Evolutionary conservation across 2,329 filamentous ascomycete species (phyloP).

Genomic region (Nemania sp.): DNA sequence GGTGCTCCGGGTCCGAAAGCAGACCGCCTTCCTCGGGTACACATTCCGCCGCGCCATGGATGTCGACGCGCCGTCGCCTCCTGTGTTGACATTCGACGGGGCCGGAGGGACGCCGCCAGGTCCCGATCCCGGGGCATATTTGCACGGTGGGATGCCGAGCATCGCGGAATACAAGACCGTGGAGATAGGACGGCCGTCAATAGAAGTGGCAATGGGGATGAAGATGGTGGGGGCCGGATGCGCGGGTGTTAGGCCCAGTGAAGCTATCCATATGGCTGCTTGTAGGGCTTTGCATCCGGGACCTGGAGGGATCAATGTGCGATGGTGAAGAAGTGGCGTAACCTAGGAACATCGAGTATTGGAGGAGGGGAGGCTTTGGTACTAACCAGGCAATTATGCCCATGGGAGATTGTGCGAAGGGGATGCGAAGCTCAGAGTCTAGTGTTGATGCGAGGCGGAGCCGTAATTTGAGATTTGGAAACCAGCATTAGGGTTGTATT

Average conservation of each 20-base stretch:
- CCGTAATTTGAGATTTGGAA: conserved; percentile 3
- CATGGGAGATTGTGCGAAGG: not conserved
- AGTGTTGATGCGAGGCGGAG: conserved; percentile 7
- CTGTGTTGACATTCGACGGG: conserved; percentile 17
- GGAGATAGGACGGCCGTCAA: not conserved
- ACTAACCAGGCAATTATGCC: not conserved
- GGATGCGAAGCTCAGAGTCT: not conserved
- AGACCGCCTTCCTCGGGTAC: conserved; percentile 88
- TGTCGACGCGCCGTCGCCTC: conserved; percentile 45
- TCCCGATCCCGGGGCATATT: not conserved
- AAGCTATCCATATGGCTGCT: conserved; percentile 34
- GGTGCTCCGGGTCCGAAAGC: conserved; percentile 84
- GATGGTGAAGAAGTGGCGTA: conserved; percentile 18
- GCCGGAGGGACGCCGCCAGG: conserved; percentile 11
- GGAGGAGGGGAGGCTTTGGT: not conserved
- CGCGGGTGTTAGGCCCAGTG: conserved; percentile 3
- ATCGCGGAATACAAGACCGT: not conserved
- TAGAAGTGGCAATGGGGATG: not conserved
- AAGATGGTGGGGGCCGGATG: not conserved
- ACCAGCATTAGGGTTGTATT: conserved; percentile 29
- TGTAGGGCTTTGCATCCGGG: conserved; percentile 39
- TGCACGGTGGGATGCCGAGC: conserved; percentile 11
- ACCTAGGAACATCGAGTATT: conserved; percentile 11
- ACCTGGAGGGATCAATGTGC: conserved; percentile 18
- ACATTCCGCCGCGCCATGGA: conserved; percentile 72